phyloP scores from a whole-genome alignment of 352 stramenopile species.

The Phytophthora pistaciae region DNA sequence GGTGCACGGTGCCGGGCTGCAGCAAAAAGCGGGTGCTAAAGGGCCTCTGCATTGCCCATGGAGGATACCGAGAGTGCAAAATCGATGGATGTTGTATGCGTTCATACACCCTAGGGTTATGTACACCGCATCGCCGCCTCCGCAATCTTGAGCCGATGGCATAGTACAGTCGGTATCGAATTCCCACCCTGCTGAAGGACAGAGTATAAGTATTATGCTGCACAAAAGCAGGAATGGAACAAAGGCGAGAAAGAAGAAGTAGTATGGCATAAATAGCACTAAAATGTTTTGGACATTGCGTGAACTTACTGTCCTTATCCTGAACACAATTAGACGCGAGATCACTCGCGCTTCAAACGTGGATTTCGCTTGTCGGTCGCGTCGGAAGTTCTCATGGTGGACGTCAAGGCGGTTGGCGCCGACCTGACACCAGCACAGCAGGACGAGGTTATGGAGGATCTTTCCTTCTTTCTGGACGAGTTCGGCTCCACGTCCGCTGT shows the following conservation, averaged over 20 bases:
- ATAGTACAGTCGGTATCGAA: background rate
- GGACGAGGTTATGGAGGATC: background rate
- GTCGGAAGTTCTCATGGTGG: background rate
- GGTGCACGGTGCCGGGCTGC: background rate
- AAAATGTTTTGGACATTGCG: too few species aligned
- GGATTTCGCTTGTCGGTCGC: background rate
- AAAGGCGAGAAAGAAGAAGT: too few species aligned
- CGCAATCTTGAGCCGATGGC: background rate
- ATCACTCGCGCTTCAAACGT: background rate
- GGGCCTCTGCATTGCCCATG: background rate
- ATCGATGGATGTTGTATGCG: background rate
- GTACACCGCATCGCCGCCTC: background rate
- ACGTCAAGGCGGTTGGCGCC: background rate
- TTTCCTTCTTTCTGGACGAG: background rate
- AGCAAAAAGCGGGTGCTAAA: background rate
- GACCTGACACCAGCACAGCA: background rate
- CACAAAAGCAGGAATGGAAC: too few species aligned
- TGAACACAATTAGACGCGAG: background rate
- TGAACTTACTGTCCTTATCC: too few species aligned
- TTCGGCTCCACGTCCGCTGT: background rate
- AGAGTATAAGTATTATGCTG: too few species aligned
- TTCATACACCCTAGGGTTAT: background rate
- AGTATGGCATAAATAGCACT: too few species aligned
- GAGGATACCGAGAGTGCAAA: background rate
- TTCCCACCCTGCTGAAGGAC: too few species aligned